A percentile compares a stretch with the other conserved stretches of the same genome.
phyloP scores from a whole-genome alignment of 768 basidiomycete species.

The Hydnomerulius pinastri region DNA sequence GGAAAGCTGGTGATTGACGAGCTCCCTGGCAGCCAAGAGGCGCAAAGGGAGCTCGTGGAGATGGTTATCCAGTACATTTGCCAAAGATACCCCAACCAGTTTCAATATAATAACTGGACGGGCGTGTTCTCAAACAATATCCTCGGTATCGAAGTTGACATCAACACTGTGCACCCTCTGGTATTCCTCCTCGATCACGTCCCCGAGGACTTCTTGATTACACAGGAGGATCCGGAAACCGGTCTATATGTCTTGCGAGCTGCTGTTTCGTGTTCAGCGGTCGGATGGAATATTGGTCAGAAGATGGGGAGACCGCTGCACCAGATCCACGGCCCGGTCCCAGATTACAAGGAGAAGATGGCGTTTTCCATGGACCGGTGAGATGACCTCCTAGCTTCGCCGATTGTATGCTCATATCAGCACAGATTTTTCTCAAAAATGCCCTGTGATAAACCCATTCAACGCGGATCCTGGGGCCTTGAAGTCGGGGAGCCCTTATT shows the following conservation, averaged over 20 bases:
- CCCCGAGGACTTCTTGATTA: conserved; percentile 54
- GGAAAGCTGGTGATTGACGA: conserved; percentile 45
- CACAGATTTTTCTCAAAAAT: conserved; percentile 50
- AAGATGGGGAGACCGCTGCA: conserved; percentile 51
- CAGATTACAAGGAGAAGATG: conserved; percentile 53
- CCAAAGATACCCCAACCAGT: conserved; percentile 56
- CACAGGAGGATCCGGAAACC: conserved; percentile 41
- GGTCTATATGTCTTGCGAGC: conserved; percentile 48
- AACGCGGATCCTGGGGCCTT: conserved; percentile 52
- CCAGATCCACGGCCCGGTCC: conserved; percentile 49
- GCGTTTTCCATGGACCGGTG: conserved; percentile 51
- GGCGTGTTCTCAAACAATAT: conserved; percentile 46
- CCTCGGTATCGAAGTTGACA: conserved; percentile 35
- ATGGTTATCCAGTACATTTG: conserved; percentile 60
- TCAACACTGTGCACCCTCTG: conserved; percentile 35
- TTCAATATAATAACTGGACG: conserved; percentile 37
- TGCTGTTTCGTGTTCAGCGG: conserved; percentile 46
- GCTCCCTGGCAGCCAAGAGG: conserved; percentile 49
- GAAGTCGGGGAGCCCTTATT: conserved; percentile 53
- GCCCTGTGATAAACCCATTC: conserved; percentile 49
- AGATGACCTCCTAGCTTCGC: conserved; percentile 1
- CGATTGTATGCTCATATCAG: not conserved
- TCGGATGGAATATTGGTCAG: conserved; percentile 49
- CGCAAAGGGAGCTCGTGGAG: conserved; percentile 54
- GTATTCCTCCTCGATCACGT: conserved; percentile 50